These are phyloP conservation scores for Penicillium nucicola DNA, from an alignment of 495 filamentous ascomycete species.

Conservation along the genomic window DNA sequence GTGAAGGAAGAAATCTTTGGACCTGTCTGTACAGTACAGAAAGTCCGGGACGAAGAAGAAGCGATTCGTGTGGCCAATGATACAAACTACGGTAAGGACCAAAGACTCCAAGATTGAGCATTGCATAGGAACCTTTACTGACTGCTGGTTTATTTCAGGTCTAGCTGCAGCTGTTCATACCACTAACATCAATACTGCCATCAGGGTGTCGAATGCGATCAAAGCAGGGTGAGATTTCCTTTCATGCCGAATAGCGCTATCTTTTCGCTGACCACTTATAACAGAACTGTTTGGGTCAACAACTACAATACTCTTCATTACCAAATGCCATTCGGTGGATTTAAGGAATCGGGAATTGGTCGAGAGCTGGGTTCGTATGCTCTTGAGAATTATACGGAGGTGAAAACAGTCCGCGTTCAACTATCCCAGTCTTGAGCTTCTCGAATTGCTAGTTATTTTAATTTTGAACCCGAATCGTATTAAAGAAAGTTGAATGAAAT, in stretches of 20 bases:
- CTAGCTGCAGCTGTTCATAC: constrained; percentile 85
- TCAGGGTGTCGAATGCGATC: constrained; percentile 69
- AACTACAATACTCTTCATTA: constrained; percentile 63
- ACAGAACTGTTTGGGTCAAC: constrained; percentile 79
- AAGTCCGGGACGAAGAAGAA: constrained; percentile 75
- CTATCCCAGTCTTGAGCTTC: background rate
- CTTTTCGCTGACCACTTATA: background rate
- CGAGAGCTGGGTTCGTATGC: constrained; percentile 68
- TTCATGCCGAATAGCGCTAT: background rate
- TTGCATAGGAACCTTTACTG: background rate
- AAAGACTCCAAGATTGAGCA: too few species aligned
- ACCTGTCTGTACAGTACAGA: constrained; percentile 78
- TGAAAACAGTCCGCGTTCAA: constrained; percentile 47
- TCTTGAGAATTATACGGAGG: constrained; percentile 76
- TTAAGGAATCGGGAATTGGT: constrained; percentile 86
- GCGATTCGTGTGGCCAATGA: constrained; percentile 69
- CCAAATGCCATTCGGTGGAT: constrained; percentile 78
- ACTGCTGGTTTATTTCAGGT: background rate
- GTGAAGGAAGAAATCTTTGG: constrained; percentile 92
- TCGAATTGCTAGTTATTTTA: too few species aligned
- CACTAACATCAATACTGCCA: constrained; percentile 75
- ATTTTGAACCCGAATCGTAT: too few species aligned
- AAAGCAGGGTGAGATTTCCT: constrained; percentile 53
- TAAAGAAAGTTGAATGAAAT: too few species aligned
- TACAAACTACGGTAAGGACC: constrained; percentile 54